These are phyloP conservation scores for Delonix regia DNA, from an alignment of 306 rosid species.

Conservation along the genomic window DNA sequence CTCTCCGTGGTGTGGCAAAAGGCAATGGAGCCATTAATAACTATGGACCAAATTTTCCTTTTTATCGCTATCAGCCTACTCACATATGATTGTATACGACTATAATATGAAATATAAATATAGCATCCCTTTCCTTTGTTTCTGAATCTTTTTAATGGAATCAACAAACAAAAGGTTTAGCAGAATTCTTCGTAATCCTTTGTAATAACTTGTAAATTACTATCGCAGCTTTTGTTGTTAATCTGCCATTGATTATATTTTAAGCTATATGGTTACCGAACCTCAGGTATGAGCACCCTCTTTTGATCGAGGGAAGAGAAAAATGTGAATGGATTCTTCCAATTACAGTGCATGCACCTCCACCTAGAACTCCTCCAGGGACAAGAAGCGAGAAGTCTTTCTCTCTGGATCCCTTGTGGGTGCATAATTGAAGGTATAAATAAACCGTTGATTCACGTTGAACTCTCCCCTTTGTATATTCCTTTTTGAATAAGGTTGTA, in stretches of 20 bases:
- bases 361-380: constrained; percentile 58
- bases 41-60: not conserved
- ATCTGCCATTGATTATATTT: not conserved
- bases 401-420: constrained; percentile 74
- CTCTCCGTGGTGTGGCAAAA: no score
- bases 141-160: not conserved
- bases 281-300: constrained; percentile 92
- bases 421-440: constrained; percentile 60
- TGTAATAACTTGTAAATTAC: not conserved
- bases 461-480: not conserved
- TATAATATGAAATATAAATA: not conserved
- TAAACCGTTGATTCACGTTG: constrained; percentile 8
- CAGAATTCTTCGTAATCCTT: constrained; percentile 13
- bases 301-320: constrained; percentile 86
- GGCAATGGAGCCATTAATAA: no score
- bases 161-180: constrained; percentile 9
- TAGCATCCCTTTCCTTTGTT: not conserved
- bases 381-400: constrained; percentile 66
- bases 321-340: constrained; percentile 96
- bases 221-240: not conserved
- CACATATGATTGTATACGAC: constrained; percentile 8
- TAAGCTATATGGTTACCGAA: constrained; percentile 31
- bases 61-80: not conserved
- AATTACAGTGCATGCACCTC: constrained; percentile 90
- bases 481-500: constrained; percentile 4